Evolutionary conservation across 2,329 filamentous ascomycete species (phyloP), one percentile per base, ranked within the genome.

Genomic region (Ceratocystis lukuohia): DNA sequence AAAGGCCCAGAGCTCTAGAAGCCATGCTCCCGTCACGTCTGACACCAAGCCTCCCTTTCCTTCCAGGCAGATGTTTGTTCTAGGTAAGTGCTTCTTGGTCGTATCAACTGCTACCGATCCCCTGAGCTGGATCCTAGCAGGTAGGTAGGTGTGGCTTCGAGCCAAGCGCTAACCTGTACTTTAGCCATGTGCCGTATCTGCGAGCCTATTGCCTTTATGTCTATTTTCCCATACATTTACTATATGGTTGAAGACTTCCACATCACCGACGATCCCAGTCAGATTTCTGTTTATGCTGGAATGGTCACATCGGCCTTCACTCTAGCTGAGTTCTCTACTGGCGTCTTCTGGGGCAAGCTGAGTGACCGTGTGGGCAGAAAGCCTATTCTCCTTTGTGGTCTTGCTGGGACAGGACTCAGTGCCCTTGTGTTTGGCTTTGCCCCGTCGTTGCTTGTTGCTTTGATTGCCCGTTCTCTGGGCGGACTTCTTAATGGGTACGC

Each of bases 141-240:
- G 5, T n/a, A 5, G 44, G 5, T n/a, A 59, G 56, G 20, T 17
- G 44, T 61, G 37, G 5, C 44, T 28, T 57, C 64, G 68, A 67
- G 66, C 61, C 68, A 37, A 41, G 46, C 50, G 59, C 30, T 65
- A 25, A 61, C 62, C 6, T 44, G 44, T 25, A 33, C 30, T 30
- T 53, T 69, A 95, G 92, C 91, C 59, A 82, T 96, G 73, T 96
- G 92, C 77, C 88, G 94, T 73, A 93, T 99, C 79, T 96, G 91
- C 80, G 94, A 99, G 75, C 94, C 94, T 64, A 97, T 99, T 75
- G 94, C 94, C 5, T 97, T 99, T 81, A 97, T 96, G 91, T 96
- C 92, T 65, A 96, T 97, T 71, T 97, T 99, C 74, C 94, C 94
- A 1, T 99, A 97, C 76, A 91, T 96, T 71, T 97, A 96, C 79